A percentile compares a stretch with the other conserved stretches of the same genome.
phyloP scores from a whole-genome alignment of 2,329 filamentous ascomycete genomes.

The Colletotrichum cereale region DNA sequence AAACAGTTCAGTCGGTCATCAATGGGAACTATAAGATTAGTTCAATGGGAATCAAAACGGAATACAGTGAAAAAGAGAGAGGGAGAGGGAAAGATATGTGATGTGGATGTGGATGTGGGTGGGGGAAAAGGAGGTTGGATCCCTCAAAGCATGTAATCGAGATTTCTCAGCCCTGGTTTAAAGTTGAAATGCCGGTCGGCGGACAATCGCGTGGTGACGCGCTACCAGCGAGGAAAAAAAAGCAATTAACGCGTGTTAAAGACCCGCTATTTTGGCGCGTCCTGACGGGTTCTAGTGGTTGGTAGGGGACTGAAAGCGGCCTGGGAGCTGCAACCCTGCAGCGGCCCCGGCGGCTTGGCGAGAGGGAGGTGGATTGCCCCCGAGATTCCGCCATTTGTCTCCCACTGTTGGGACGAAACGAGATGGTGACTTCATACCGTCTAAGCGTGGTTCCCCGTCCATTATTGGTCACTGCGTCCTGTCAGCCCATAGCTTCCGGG shows the following conservation, averaged over 20 bases:
- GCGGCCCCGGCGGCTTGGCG: slow-evolving; percentile 22
- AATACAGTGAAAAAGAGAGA: background rate
- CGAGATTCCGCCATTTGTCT: slow-evolving; percentile 1
- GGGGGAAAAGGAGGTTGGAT: slow-evolving; percentile 20
- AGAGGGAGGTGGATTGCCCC: slow-evolving; percentile 1
- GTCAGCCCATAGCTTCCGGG: background rate
- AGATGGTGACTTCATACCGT: slow-evolving; percentile 30
- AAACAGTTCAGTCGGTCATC: slow-evolving; percentile 12
- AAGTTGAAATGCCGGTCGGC: slow-evolving; percentile 26
- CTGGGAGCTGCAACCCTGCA: slow-evolving; percentile 35
- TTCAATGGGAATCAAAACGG: background rate
- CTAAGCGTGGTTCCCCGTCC: background rate
- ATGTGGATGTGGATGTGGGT: background rate
- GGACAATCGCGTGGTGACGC: slow-evolving; percentile 37
- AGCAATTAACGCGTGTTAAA: slow-evolving; percentile 27
- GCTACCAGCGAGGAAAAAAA: slow-evolving; percentile 15
- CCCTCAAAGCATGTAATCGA: slow-evolving; percentile 17
- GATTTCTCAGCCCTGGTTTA: slow-evolving; percentile 21
- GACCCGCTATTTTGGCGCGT: slow-evolving; percentile 33
- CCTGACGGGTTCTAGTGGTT: slow-evolving; percentile 25
- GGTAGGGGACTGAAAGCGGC: slow-evolving; percentile 10
- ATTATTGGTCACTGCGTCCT: slow-evolving; percentile 23
- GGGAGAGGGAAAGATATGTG: background rate
- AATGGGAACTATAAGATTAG: background rate
- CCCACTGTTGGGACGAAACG: background rate